Percentiles rank a stretch among this genome's conserved stretches.
phyloP scores from a whole-genome alignment of 2,329 filamentous ascomycete species.

The Bipolaris oryzae region DNA sequence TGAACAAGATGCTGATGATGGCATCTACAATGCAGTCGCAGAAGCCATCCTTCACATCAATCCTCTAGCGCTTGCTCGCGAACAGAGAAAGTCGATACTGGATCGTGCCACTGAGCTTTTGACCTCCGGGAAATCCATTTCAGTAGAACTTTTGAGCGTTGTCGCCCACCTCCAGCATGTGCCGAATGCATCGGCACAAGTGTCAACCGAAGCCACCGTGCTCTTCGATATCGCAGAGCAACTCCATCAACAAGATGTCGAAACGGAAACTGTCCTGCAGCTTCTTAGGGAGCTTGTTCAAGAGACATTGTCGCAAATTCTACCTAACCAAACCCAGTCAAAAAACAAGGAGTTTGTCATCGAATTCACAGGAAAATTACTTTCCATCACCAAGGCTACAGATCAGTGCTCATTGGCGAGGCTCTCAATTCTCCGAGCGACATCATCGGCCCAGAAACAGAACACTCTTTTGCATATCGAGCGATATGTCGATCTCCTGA shows the following conservation, averaged over 20 bases:
- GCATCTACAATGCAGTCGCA: slow-evolving; percentile 17
- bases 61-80: slow-evolving; percentile 35
- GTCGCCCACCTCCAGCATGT: slow-evolving; percentile 42
- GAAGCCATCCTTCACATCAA: slow-evolving; percentile 31
- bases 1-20: slow-evolving; percentile 7
- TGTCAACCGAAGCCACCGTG: slow-evolving; percentile 32
- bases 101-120: slow-evolving; percentile 35
- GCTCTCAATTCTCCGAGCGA: slow-evolving; percentile 37
- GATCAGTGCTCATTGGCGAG: slow-evolving; percentile 28
- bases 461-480: slow-evolving; percentile 26
- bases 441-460: slow-evolving; percentile 31
- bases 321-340: slow-evolving; percentile 42
- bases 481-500: slow-evolving; percentile 32
- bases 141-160: slow-evolving; percentile 28
- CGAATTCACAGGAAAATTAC: slow-evolving; percentile 31
- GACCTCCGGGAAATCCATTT: slow-evolving; percentile 9
- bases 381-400: slow-evolving; percentile 25
- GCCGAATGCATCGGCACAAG: slow-evolving; percentile 45
- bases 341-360: slow-evolving; percentile 42
- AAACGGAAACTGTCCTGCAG: slow-evolving; percentile 21
- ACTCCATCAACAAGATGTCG: slow-evolving; percentile 23
- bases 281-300: slow-evolving; percentile 36
- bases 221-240: slow-evolving; percentile 40
- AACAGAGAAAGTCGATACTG: slow-evolving; percentile 41
- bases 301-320: slow-evolving; percentile 36